A percentile compares a stretch with the other conserved stretches of the same genome.
phyloP scores from a whole-genome alignment of 2,329 filamentous ascomycete species.

The Phaeosphaeria sp. region DNA sequence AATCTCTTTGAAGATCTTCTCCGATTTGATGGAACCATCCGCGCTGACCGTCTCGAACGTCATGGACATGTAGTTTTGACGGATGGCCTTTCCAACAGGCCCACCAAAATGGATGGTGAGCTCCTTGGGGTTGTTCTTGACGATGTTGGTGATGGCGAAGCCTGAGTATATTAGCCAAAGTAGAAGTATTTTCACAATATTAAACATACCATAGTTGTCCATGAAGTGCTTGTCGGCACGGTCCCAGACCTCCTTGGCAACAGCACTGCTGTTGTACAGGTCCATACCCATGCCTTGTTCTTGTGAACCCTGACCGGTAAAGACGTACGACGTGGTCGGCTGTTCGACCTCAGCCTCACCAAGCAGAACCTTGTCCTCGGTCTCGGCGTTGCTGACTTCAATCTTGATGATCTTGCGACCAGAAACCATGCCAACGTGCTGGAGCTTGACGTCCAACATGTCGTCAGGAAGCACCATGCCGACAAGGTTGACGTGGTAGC shows the following conservation, averaged over 20 bases:
- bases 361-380: conserved; percentile 92
- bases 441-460: conserved; percentile 89
- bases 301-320: conserved; percentile 97
- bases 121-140: conserved; percentile 99
- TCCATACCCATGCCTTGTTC: conserved; percentile 99
- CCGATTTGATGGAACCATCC: conserved; percentile 93
- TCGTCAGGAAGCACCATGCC: conserved; percentile 99
- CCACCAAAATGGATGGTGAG: conserved; percentile 98
- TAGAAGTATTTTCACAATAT: conserved; percentile 6
- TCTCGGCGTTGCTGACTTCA: conserved; percentile 93
- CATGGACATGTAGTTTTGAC: conserved; percentile 99
- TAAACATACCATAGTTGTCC: conserved; percentile 87
- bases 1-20: conserved; percentile 99
- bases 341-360: conserved; percentile 98
- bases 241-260: conserved; percentile 95
- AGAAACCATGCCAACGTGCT: conserved; percentile 96
- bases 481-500: conserved; percentile 95
- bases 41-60: conserved; percentile 97
- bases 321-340: conserved; percentile 94
- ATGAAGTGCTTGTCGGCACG: conserved; percentile 93
- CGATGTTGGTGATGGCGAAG: conserved; percentile 97
- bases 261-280: conserved; percentile 88
- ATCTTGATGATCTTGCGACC: conserved; percentile 99
- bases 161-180: conserved; percentile 56
- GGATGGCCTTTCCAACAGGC: conserved; percentile 93